Percentiles rank a stretch among this genome's conserved stretches.
phyloP scores from a whole-genome alignment of 768 basidiomycete species.

The Sporobolomyces roseus region DNA sequence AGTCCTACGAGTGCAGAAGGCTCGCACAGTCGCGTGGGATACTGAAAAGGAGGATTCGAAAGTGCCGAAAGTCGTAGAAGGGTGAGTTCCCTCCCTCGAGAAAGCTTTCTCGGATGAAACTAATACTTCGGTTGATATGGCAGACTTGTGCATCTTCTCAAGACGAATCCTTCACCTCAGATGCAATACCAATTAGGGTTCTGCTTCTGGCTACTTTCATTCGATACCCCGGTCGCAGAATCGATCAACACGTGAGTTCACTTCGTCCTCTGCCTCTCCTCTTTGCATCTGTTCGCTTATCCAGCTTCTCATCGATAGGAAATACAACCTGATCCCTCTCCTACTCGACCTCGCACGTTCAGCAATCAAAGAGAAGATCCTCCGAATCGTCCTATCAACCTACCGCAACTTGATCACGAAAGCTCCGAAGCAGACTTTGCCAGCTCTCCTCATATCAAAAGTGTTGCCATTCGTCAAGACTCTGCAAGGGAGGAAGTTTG shows the following conservation, averaged over 20 bases:
- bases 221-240: constrained; percentile 77
- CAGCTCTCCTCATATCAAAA: constrained; percentile 84
- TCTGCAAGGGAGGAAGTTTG: constrained; percentile 68
- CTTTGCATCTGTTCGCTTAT: not conserved
- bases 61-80: constrained; percentile 48
- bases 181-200: constrained; percentile 92
- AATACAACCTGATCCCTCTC: constrained; percentile 77
- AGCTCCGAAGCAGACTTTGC: constrained; percentile 80
- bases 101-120: not conserved
- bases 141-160: constrained; percentile 78
- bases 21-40: constrained; percentile 76
- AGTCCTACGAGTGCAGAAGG: constrained; percentile 73
- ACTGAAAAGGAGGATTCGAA: constrained; percentile 71
- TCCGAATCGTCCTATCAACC: constrained; percentile 85
- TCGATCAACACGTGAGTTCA: constrained; percentile 73
- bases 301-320: not conserved
- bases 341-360: constrained; percentile 77
- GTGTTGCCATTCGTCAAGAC: constrained; percentile 82
- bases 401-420: constrained; percentile 90
- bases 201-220: constrained; percentile 90
- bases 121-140: not conserved
- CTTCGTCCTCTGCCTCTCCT: not conserved
- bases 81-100: too few relatives aligned
- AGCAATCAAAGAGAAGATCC: constrained; percentile 95
- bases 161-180: constrained; percentile 72